Base-by-base conservation (phyloP, 768 basidiomycete genomes). In the Lactarius trivialis region DNA sequence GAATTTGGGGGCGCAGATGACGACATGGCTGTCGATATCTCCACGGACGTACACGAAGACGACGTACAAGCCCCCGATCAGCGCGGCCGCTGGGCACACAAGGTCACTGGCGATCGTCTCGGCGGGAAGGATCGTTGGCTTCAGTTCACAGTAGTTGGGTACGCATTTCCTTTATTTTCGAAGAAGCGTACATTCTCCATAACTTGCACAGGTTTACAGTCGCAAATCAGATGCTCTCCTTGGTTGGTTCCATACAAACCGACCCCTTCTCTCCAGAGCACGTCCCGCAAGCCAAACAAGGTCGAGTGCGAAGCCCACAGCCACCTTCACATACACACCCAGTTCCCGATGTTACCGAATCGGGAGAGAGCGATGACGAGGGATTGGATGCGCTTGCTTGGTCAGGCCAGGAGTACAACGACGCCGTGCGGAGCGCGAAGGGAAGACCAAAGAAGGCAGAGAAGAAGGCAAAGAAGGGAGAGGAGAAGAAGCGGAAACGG, bases 211-310 rank as follows among this genome's bases (percentile, higher is more conserved):
- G 94, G 28, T 72, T 94, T 61, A 93, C 87, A 15, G 83, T 94
- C 36, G 92, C 93, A 34, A 95, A 97, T 70, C 89, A 95, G 70
- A 95, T 96, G 92, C 76, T 97, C 21, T 95, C 93, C 2, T 75
- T 97, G 14, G 79, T 91, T 33, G 93, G 93, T 9, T 93, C 92
- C 3, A 77, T 94, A 61, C 89, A 91, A 68, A 72, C 75, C 4
- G 84, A 91, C 68, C 89, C 89, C 2, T 89, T 91, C 73, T 85
- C 86, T 6, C 79, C 81, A 1, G 76, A 76, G 50, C 87, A 89
- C 70, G 70, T 77, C 28, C 74, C 78, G 19, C 70, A 70, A n/a
- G 55, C 70, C 4, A 59, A 63, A 49, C 70, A 67, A 24, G 66
- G 69, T 68, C 63, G 68, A 68, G 50, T 54, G 67, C 39, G 71